These are phyloP conservation scores for Sorghum bicolor DNA, from an alignment of 176 grass and related monocot species.

Conservation along the genomic window Sorghum_bicolor_NCBIv3 NC_012871.2:5541001-5541500, in stretches of 20 bases:
- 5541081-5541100: conserved; percentile 53
- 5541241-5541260: background rate
- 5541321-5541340: background rate
- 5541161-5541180: no score
- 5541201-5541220: background rate
- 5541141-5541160: background rate
- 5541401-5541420: background rate
- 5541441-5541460: background rate
- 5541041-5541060: conserved; percentile 69
- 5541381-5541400: background rate
- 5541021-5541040: conserved; percentile 89
- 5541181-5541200: background rate
- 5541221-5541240: conserved; percentile 1
- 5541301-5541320: background rate
- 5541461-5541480: background rate
- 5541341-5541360: background rate
- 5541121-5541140: background rate
- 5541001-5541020: conserved; percentile 40
- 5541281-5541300: background rate
- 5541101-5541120: background rate
- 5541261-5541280: background rate
- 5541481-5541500: background rate
- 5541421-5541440: conserved; percentile 2
- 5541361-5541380: conserved; percentile 3
- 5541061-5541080: conserved; percentile 63